Evolutionary conservation across 495 filamentous ascomycete species (phyloP), one percentile per base, ranked within the genome.

Genomic region (Lophiotrema nucula): DNA sequence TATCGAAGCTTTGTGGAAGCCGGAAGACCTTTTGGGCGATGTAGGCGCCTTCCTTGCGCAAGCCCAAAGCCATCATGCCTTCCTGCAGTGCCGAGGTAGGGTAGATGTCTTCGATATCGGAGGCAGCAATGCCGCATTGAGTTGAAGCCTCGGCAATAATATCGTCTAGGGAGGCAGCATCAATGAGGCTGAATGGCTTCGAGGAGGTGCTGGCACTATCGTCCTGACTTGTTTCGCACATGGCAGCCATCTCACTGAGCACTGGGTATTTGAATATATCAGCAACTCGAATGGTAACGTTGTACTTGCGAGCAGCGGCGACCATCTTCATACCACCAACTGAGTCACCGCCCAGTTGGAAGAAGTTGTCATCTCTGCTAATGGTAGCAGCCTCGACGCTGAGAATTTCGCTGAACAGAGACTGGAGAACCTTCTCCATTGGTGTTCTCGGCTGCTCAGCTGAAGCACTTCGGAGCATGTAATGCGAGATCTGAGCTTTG

Each of bases 261-360:
- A 72, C 58, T 0, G 78, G 77, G 19, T 72, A 56, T 27, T 73
- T 73, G 65, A 80, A 82, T 23, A 83, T 78, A 27, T 71, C 70
- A 1, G 74, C 68, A 6, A 81, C 74, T 1, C 64, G 76, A 18
- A 60, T 26, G 13, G 31, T 24, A 27, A 53, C 6, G 22, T 47
- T 51, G 31, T 39, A 46, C n/a, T 49, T 54, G n/a, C 56, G 41
- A n/a, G 56, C 61, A 2, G 48, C 61, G 21, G 60, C 39, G 15
- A 64, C 60, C 42, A 64, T 28, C 15, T 47, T 41, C 47, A 59
- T 64, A 2, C 37, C 60, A 24, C 33, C 48, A 22, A 64, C 48
- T 18, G 46, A 53, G 55, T 64, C 60, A 11, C 60, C 60, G 12
- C 54, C 53, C 2, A 64, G 60, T 4, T 37, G 19, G 31, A 64